Base-by-base conservation (phyloP, 2,329 filamentous ascomycete species). In the Phaeosphaeriaceae sp. region DNA sequence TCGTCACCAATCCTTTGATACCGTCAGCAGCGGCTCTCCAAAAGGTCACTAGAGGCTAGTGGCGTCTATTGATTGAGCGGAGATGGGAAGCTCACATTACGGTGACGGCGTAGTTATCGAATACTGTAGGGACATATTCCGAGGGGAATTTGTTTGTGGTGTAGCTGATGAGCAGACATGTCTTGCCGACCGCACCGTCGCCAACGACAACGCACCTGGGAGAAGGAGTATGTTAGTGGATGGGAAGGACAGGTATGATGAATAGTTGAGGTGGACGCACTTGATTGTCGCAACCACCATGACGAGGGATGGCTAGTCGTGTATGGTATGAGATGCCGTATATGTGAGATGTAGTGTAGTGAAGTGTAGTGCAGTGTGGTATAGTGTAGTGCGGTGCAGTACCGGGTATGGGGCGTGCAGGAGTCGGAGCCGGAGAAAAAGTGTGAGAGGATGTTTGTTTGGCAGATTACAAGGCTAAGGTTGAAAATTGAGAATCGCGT, bases 131-230 rank as follows among this genome's bases (percentile, higher is more conserved):
- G 50, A 99, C 94, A 77, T 99, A 99, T 92, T 99, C 94, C 69
- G 92, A 97, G 29, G 94, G 94, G 77, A 99, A 99, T 72, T 97
- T 97, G 84, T 99, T 99, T 60, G 94, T 99, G 60, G 94, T 99
- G 79, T 99, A 99, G 75, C 91, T 96, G 80, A 99, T 99, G 73
- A 99, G 86, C 60, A 99, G 86, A 79, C 94, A 99, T 63, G 94
- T 99, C 84, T 99, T 99, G 76, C 94, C 94, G 66, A 99, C 94
- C 62, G 94, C 94, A 92, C 94, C 94, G 78, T 99, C 94, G 75
- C 94, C 94, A 70, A 99, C 94, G 66, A 99, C 94, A 71, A 99
- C 94, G 80, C 94, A 99, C 80, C 94, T 99, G 57, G 33, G 50
- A 34, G 33, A 32, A 41, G 46, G 39, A 33, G 39, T 39, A 57